Evolutionary conservation across 306 rosid species (phyloP).

Genomic region (Psophocarpus tetragonolobus): DNA sequence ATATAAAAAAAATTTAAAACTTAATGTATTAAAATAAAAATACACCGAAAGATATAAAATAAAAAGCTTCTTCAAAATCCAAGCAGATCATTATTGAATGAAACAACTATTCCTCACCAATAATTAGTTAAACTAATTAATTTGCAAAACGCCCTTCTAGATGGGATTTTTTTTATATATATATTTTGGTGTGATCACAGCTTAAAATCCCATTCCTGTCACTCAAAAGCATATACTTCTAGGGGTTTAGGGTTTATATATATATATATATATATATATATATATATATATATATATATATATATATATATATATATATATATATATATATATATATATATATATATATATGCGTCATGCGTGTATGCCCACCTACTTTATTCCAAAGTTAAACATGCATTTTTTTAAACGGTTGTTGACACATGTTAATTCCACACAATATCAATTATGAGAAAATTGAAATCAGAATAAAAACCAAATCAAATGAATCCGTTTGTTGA

Average conservation of each 20-base stretch:
- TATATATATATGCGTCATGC: too few relatives aligned
- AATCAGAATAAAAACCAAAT: neutral
- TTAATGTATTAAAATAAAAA: too few relatives aligned
- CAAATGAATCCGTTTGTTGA: neutral
- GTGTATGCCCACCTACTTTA: neutral
- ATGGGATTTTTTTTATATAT: neutral
- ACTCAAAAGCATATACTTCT: neutral
- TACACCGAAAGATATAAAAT: too few relatives aligned
- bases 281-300: too few relatives aligned
- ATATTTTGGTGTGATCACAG: neutral
- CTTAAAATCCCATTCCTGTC: neutral
- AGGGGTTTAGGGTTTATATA: too few relatives aligned
- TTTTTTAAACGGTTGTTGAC: neutral
- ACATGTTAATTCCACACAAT: neutral
- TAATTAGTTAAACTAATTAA: neutral
- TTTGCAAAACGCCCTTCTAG: neutral
- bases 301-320: too few relatives aligned
- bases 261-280: too few relatives aligned
- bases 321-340: too few relatives aligned
- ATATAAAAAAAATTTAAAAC: too few relatives aligned
- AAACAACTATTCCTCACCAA: neutral
- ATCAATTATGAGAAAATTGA: constrained; percentile 4
- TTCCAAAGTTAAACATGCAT: neutral
- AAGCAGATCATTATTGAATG: neutral
- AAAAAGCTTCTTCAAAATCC: too few relatives aligned